Evolutionary conservation across 2,329 filamentous ascomycete species (phyloP).

Genomic region (Colletotrichum agaves): DNA sequence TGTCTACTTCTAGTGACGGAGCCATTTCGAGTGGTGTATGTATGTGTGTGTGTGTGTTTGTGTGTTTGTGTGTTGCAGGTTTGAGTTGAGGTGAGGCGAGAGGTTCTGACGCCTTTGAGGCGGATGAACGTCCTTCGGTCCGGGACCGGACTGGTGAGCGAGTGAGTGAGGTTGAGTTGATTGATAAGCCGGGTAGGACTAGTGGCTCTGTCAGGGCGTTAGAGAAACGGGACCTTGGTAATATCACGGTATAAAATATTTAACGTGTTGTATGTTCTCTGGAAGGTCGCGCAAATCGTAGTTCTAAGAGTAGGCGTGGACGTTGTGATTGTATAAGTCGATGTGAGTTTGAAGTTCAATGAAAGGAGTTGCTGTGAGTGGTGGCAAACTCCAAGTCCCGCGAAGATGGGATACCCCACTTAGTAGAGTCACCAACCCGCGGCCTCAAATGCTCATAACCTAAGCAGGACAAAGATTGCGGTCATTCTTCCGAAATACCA

Average conservation of each 20-base stretch:
- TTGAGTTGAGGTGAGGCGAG: background rate
- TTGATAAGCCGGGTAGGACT: constrained; percentile 30
- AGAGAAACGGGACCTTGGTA: background rate
- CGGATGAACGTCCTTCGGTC: background rate
- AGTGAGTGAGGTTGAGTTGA: constrained; percentile 24
- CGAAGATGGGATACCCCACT: constrained; percentile 18
- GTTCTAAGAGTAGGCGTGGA: background rate
- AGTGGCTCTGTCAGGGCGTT: background rate
- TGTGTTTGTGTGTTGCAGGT: background rate
- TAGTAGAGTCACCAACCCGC: constrained; percentile 25
- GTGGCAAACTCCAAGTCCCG: constrained; percentile 22
- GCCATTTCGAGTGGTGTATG: constrained; percentile 67
- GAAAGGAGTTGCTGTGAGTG: constrained; percentile 27
- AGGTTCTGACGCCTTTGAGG: background rate
- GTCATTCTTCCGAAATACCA: background rate
- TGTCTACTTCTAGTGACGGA: constrained; percentile 80
- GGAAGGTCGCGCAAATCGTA: no score
- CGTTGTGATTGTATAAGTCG: background rate
- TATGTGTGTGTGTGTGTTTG: background rate
- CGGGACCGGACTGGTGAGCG: constrained; percentile 27
- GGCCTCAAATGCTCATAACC: background rate
- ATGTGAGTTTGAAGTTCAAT: background rate
- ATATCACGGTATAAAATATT: background rate
- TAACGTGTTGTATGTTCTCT: background rate
- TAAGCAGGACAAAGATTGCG: constrained; percentile 1